Evolutionary conservation across 2,329 filamentous ascomycete species (phyloP).

Genomic region (Pseudogymnoascus sp.): DNA sequence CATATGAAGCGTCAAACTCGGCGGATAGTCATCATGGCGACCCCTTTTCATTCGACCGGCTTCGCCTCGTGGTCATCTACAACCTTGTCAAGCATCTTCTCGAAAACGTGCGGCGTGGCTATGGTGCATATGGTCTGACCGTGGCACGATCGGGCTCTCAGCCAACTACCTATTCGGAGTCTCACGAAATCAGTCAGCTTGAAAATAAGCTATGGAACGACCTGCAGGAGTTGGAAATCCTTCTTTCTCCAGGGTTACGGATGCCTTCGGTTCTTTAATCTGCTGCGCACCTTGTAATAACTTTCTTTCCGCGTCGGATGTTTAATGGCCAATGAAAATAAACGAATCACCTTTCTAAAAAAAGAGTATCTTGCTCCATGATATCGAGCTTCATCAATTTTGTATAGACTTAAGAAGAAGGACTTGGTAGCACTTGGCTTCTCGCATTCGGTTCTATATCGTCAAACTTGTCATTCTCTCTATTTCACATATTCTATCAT

Average conservation of each 20-base stretch:
- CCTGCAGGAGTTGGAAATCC: slow-evolving; percentile 11
- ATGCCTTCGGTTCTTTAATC: slow-evolving; percentile 9
- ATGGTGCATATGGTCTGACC: slow-evolving; percentile 11
- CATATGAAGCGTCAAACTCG: slow-evolving; percentile 12
- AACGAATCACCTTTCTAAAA: slow-evolving; percentile 12
- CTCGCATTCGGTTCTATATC: background rate
- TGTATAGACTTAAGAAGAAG: slow-evolving; percentile 13
- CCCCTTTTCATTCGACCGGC: slow-evolving; percentile 10
- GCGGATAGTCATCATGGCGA: slow-evolving; percentile 9
- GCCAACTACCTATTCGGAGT: background rate
- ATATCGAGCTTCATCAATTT: slow-evolving; percentile 9
- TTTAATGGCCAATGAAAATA: slow-evolving; percentile 12
- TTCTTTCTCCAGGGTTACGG: slow-evolving; percentile 11
- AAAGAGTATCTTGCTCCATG: slow-evolving; percentile 11
- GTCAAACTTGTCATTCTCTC: background rate
- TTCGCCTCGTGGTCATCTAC: slow-evolving; percentile 11
- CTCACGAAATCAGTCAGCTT: slow-evolving; percentile 13
- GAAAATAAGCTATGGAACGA: slow-evolving; percentile 12
- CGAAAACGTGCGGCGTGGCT: slow-evolving; percentile 9
- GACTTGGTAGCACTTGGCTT: slow-evolving; percentile 3
- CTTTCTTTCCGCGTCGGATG: slow-evolving; percentile 11
- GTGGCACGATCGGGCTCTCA: slow-evolving; percentile 1
- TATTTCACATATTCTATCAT: slow-evolving; percentile 10
- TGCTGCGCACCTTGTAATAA: background rate
- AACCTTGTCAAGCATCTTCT: slow-evolving; percentile 12